Conservation (phyloP, 352 stramenopile species). For the Pythium rhizo-oryzae region DNA sequence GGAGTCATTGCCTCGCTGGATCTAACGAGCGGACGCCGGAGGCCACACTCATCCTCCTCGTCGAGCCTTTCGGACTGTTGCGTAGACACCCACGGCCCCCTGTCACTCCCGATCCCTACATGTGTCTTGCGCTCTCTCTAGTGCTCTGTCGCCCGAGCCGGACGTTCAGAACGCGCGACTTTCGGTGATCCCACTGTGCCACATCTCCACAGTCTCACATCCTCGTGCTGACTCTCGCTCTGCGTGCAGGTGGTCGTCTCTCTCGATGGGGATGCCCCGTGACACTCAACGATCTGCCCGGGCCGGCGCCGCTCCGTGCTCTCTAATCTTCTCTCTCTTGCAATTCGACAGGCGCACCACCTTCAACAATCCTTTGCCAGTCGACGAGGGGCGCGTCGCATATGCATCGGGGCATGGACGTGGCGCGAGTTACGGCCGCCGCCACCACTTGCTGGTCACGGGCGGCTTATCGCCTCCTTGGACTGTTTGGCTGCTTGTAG, state of each 20-base stretch:
- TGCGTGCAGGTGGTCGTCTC: neutral
- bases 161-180: conserved; percentile 11
- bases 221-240: conserved; percentile 17
- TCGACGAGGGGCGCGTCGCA: neutral
- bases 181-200: neutral
- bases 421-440: neutral
- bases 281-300: no score
- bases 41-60: neutral
- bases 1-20: neutral
- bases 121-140: conserved; percentile 1
- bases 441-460: conserved; percentile 29
- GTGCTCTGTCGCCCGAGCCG: neutral
- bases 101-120: no score
- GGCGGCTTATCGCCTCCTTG: neutral
- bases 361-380: conserved; percentile 1
- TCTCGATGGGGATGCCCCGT: neutral
- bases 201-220: conserved; percentile 2
- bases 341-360: conserved; percentile 3
- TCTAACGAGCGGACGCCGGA: neutral
- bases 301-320: neutral
- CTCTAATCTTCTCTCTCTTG: conserved; percentile 6
- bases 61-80: neutral
- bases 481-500: neutral
- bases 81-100: no score
- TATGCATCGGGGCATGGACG: no score